A percentile compares a stretch with the other conserved stretches of the same genome.
Evolutionary conservation across 192 early-diverging fungal genomes (phyloP).

Genomic region (Chytriomyces sp.): DNA sequence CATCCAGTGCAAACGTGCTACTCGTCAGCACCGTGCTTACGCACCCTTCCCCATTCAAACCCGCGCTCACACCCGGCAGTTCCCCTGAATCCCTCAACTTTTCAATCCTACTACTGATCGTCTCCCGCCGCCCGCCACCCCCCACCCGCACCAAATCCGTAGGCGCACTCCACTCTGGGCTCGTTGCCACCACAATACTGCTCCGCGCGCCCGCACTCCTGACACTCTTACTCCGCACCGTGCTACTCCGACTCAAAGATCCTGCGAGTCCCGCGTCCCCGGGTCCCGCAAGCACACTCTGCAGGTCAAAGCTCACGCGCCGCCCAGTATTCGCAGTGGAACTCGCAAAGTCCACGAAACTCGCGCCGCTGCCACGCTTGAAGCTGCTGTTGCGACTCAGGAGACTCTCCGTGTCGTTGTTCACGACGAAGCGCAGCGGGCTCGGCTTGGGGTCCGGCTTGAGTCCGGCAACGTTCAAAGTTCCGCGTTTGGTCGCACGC

Average conservation of each 20-base stretch:
- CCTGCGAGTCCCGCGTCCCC: neutral
- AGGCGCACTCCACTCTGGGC: constrained; percentile 29
- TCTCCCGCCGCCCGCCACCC: neutral
- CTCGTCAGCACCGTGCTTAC: neutral
- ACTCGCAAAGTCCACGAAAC: neutral
- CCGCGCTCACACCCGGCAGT: neutral
- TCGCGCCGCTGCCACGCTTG: neutral
- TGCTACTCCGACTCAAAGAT: neutral
- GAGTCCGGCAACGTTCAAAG: neutral
- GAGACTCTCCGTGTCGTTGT: neutral
- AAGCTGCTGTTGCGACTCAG: constrained; percentile 3
- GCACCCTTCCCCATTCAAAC: neutral
- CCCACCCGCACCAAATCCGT: constrained; percentile 12
- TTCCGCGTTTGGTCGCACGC: neutral
- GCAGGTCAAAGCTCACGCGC: neutral
- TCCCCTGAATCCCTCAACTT: neutral
- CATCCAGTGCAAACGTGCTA: constrained; percentile 18
- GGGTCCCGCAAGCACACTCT: neutral
- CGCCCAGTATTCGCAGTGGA: neutral
- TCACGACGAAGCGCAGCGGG: constrained; percentile 9
- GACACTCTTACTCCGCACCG: neutral
- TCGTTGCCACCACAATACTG: constrained; percentile 21
- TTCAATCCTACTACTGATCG: neutral
- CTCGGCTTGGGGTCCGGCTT: neutral
- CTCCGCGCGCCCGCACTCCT: neutral